These are phyloP conservation scores for Diaporthe sp. DNA, from an alignment of 2,329 filamentous ascomycete species.

Conservation along the genomic window DNA sequence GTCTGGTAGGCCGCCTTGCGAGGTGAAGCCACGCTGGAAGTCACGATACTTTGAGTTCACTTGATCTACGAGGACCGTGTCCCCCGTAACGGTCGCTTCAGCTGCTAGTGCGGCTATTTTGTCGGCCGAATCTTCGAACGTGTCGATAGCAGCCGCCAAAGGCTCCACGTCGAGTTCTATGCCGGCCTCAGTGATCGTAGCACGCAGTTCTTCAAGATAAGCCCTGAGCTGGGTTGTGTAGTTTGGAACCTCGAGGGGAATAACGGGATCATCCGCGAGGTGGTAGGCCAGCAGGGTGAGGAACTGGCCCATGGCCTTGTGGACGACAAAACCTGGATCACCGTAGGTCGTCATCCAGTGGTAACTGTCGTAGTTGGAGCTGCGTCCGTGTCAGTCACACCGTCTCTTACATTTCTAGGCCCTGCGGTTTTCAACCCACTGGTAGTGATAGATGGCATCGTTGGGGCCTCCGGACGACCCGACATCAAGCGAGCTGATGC, in stretches of 20 bases:
- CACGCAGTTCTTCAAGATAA: slow-evolving; percentile 11
- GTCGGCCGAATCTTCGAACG: slow-evolving; percentile 3
- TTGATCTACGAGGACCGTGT: neutral
- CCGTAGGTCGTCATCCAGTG: slow-evolving; percentile 89
- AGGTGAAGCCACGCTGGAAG: slow-evolving; percentile 26
- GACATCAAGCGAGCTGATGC: slow-evolving; percentile 11
- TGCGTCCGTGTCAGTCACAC: slow-evolving; percentile 80
- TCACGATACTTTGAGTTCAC: slow-evolving; percentile 30
- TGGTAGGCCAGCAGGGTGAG: slow-evolving; percentile 9
- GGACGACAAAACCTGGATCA: slow-evolving; percentile 69
- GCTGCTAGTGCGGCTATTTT: neutral
- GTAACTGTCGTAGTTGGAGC: slow-evolving; percentile 93
- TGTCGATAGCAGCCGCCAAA: slow-evolving; percentile 11
- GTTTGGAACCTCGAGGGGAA: slow-evolving; percentile 5
- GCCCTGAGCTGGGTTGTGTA: neutral
- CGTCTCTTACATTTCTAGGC: neutral
- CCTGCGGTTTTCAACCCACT: neutral
- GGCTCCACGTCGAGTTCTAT: slow-evolving; percentile 2
- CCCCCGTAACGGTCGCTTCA: neutral
- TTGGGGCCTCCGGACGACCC: neutral
- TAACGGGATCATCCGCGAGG: neutral
- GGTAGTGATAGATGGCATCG: slow-evolving; percentile 17
- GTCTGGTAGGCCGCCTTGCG: slow-evolving; percentile 11
- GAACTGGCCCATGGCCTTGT: slow-evolving; percentile 28
- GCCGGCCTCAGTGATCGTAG: neutral